Base-by-base conservation (phyloP, 345 rosid species). In the Gossypium stocksii region DNA sequence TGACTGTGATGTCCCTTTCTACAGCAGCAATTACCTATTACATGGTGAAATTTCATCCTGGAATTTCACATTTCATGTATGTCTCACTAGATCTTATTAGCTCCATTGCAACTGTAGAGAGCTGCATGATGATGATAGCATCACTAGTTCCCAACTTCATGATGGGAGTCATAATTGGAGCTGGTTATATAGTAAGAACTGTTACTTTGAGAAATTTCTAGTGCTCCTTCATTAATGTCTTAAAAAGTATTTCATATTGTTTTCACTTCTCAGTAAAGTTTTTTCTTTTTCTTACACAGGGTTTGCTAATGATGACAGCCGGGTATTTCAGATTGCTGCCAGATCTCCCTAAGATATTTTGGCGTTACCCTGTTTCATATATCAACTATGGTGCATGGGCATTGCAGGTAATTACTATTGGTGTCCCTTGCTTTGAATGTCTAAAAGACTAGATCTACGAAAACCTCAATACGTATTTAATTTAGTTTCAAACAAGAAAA, bases 101-200 rank as follows among this genome's bases (percentile, higher is more conserved):
- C 82, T 70, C 81, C 81, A 80, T 87, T n/a, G 84, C 90, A 64
- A 70, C 82, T 2, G 79, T 87, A 6, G 88, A 87, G 78, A 83
- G 88, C 81, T 82, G 85, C 82, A 85, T 85, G 88, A 85, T 87
- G 87, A 77, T 82, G 43, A 83, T 87, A 76, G 88, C 90, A 70
- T 78, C 90, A 9, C 29, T 87, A 34, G 90, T 87, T 74, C 87
- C 88, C 74, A 87, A 87, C 83, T 87, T 73, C 84, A 43, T 87
- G 56, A 82, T 74, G 80, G 90, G 90, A 66, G 23, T 87, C 80
- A 76, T 85, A 15, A 43, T 85, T 43, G 88, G 88, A 79, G 79
- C 87, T 1, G 88, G 86, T 57, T 85, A 81, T 68, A 78, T 87
- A 25, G 90, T 87, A 80, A 82, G 90, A 72, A 76, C 6, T 63